Evolutionary conservation across 805 yeast genomes (phyloP).

Genomic region (Candida alai): DNA sequence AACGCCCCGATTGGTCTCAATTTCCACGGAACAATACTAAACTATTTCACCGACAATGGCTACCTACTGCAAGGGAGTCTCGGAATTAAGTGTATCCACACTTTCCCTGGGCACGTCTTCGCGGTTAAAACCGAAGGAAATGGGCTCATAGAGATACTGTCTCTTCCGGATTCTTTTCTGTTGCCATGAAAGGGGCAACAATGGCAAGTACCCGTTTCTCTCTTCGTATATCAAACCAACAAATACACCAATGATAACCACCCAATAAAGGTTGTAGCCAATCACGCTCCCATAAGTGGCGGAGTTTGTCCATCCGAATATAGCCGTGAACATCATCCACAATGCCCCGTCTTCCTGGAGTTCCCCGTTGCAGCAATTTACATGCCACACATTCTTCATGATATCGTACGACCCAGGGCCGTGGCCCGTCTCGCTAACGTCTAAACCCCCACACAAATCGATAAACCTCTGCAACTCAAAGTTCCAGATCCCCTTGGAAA

Average conservation of each 20-base stretch:
- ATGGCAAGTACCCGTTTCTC: slow-evolving; percentile 33
- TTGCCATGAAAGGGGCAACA: slow-evolving; percentile 40
- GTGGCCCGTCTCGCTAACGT: slow-evolving; percentile 41
- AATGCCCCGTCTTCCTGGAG: slow-evolving; percentile 37
- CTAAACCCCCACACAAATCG: slow-evolving; percentile 37
- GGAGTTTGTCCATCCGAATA: slow-evolving; percentile 44
- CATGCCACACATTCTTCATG: slow-evolving; percentile 41
- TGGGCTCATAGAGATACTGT: slow-evolving; percentile 9
- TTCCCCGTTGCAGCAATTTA: slow-evolving; percentile 43
- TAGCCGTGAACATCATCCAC: slow-evolving; percentile 46
- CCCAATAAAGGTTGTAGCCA: slow-evolving; percentile 37
- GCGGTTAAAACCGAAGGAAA: too few relatives aligned
- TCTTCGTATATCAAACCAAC: slow-evolving; percentile 32
- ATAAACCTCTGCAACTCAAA: slow-evolving; percentile 39
- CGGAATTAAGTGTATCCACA: slow-evolving; percentile 25
- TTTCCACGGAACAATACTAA: too few relatives aligned
- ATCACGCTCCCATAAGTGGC: slow-evolving; percentile 44
- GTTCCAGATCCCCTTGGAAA: slow-evolving; percentile 43
- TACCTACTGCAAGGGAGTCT: slow-evolving; percentile 20
- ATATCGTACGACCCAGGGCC: slow-evolving; percentile 46
- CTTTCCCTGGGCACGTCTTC: slow-evolving; percentile 14
- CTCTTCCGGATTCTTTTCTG: slow-evolving; percentile 31
- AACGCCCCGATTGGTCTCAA: too few relatives aligned
- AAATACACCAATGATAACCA: slow-evolving; percentile 28
- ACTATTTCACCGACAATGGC: too few relatives aligned